phyloP scores from a whole-genome alignment of 2,329 filamentous ascomycete genomes.

The Aspergillus sp. region DNA sequence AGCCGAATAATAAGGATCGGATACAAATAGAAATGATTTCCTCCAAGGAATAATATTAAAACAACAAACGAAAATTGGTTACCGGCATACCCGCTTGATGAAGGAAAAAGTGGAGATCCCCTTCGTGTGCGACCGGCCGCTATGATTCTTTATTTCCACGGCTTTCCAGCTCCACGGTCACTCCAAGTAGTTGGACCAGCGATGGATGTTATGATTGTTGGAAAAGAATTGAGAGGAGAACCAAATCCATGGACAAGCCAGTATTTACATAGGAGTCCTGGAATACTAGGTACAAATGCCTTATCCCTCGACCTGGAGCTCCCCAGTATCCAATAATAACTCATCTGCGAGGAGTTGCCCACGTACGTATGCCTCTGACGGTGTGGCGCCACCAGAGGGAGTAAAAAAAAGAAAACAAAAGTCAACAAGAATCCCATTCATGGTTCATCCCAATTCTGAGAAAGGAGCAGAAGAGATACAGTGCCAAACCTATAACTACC shows the following conservation, averaged over 20 bases:
- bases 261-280: too few relatives aligned
- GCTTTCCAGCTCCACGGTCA: not conserved
- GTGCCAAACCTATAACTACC: not conserved
- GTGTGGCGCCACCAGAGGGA: conserved; percentile 13
- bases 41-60: not conserved
- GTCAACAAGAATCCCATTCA: not conserved
- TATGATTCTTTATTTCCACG: not conserved
- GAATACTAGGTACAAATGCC: too few relatives aligned
- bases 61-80: conserved; percentile 2
- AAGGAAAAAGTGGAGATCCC: conserved; percentile 2
- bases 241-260: not conserved
- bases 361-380: conserved; percentile 7
- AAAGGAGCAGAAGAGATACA: not conserved
- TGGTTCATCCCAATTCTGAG: not conserved
- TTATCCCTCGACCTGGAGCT: not conserved
- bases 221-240: not conserved
- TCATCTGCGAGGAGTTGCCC: conserved; percentile 11
- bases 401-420: conserved; percentile 1
- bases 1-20: conserved; percentile 1
- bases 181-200: too few relatives aligned
- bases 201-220: too few relatives aligned
- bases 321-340: conserved; percentile 7
- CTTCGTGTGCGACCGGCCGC: not conserved
- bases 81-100: conserved; percentile 14
- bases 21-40: conserved; percentile 7